Base-by-base conservation (phyloP, 108 stramenopile genomes). In the Nitzschia sp. region DNA sequence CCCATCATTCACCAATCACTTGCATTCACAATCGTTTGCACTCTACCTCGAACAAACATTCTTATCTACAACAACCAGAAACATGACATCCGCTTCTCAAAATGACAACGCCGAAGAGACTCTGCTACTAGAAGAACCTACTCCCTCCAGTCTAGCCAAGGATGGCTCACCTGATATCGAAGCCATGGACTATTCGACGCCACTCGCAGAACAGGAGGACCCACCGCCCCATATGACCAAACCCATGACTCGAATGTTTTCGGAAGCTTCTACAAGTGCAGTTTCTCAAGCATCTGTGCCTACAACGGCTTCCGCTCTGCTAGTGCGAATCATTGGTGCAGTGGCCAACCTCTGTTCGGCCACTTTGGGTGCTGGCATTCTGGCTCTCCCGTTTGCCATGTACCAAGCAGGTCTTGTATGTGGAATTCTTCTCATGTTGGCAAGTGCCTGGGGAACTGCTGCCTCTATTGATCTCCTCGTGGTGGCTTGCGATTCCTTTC, bases 291-390 rank as follows among this genome's bases (percentile, higher is more conserved):
- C 6, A 15, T 48, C 46, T 15, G n/a, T 48, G 17, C 46, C 46
- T 48, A 1, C 46, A 2, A 17, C 14, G 6, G 14, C 46, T 15
- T 48, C 46, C n/a, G 2, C 14, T 17, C 46, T 17, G 6, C 17
- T 17, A 6, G 46, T 6, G 2, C 53, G 53, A 11, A 52, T 81
- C 38, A 3, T 65, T 12, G 87, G 87, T 10, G 69, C 86, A 39
- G 79, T 84, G 11, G 86, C 85, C 34, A 89, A 88, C 57, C 66
- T 92, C 19, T 92, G 91, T 63, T 82, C 82, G 20, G 90, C 91
- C 15, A 92, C 91, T 0, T 75, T 89, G 57, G 91, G 91, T 17
- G 91, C 88, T 8, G 91, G 91, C 11, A 81, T 88, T 6, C 74
- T 92, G 58, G 77, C 82, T 5, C 70, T 92, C 10, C 91, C 91